Percentiles rank a stretch among this genome's conserved stretches.
Conservation (phyloP, 2,329 filamentous ascomycete species). For the Sporothrix sp. region DNA sequence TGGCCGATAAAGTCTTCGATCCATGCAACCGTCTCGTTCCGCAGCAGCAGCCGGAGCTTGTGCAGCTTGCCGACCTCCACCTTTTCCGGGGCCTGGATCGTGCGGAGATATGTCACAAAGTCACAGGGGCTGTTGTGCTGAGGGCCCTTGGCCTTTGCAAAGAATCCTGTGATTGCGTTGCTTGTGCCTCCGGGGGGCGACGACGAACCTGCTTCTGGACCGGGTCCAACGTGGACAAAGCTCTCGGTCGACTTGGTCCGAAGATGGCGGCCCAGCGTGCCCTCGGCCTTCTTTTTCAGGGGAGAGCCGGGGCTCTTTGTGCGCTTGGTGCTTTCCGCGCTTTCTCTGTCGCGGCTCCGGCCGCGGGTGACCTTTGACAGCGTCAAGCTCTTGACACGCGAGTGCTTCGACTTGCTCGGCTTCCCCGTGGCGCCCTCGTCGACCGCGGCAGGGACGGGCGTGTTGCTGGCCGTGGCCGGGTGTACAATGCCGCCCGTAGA, state of each 20-base stretch:
- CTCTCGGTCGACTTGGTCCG: slow-evolving; percentile 66
- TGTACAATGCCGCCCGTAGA: slow-evolving; percentile 26
- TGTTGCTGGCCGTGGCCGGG: background rate
- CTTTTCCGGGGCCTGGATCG: slow-evolving; percentile 67
- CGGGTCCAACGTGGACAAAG: slow-evolving; percentile 50
- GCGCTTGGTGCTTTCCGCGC: background rate
- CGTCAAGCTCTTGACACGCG: slow-evolving; percentile 69
- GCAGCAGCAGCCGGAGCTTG: slow-evolving; percentile 77
- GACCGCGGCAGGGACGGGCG: slow-evolving; percentile 19
- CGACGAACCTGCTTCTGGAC: slow-evolving; percentile 36
- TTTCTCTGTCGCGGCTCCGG: slow-evolving; percentile 14
- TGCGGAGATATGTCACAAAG: slow-evolving; percentile 76
- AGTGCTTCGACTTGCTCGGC: slow-evolving; percentile 43
- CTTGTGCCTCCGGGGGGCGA: slow-evolving; percentile 24
- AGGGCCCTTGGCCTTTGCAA: slow-evolving; percentile 62
- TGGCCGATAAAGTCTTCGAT: slow-evolving; percentile 84
- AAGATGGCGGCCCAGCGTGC: slow-evolving; percentile 52
- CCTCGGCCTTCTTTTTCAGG: slow-evolving; percentile 59
- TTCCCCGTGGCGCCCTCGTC: slow-evolving; percentile 28
- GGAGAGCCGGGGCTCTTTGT: slow-evolving; percentile 54
- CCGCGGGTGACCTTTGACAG: slow-evolving; percentile 48
- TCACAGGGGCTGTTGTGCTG: slow-evolving; percentile 68
- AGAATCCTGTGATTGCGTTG: slow-evolving; percentile 32
- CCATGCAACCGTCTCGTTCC: slow-evolving; percentile 94
- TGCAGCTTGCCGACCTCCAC: slow-evolving; percentile 94